Base-by-base conservation (phyloP, 208 protist genomes). In the Porcisia hertigi region DNA sequence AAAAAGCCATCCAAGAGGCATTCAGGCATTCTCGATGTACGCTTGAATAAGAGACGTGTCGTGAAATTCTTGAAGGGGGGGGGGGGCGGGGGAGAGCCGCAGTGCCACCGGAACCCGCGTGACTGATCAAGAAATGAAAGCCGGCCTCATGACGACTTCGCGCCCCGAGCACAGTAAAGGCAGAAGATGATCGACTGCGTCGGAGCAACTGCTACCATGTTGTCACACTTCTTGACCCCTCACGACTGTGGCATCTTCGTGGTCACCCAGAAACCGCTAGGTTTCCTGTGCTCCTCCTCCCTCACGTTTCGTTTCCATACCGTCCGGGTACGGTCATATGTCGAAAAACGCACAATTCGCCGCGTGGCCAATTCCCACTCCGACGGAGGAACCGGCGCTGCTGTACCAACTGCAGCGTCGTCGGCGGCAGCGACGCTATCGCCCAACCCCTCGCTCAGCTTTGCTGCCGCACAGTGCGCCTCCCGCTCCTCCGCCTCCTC, bases 241-340 rank as follows among this genome's bases (percentile, higher is more conserved):
- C 36, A 72, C 34, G 69, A 7, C 71, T 82, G 71, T 25, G 71
- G 76, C 73, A 90, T 87, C 49, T 39, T 89, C 20, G 88, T 95
- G 16, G 93, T 97, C 71, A 94, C 90, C 91, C 93, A 97, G 49
- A 95, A 79, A 20, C 84, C 85, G 69, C 88, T 93, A 34, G 79
- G 76, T 25, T 63, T 74, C 75, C 83, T 54, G 25, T 80, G 76
- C 41, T 71, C 65, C 14, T 67, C 66, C 73, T 97, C 93, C 14
- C 86, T 71, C 67, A 97, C 77, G 59, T 94, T 96, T 16, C 63
- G 70, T 63, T 69, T 80, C 94, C 94, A 97, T 36, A 95, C 62
- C 11, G 84, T 80, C 25, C 92, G 88, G 0, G 65, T 71, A 18
- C 94, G 82, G 69, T 95, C 94, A 52, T 76, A 76, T 39, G 71